These are phyloP conservation scores for Paracamarosporium sp. DNA, from an alignment of 2,329 filamentous ascomycete species.

Conservation along the genomic window DNA sequence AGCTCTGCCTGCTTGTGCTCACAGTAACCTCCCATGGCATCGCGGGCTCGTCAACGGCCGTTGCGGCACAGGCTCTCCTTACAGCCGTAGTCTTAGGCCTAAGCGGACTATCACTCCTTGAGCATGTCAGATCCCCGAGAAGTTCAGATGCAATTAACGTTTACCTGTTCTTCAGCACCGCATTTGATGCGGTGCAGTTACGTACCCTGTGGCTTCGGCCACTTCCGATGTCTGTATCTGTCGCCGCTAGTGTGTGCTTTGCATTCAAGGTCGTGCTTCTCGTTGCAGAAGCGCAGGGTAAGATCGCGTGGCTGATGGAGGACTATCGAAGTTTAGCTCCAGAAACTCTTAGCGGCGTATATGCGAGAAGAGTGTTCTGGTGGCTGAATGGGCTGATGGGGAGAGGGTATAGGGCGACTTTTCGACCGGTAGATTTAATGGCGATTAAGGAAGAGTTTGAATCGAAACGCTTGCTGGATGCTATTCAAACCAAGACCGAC, in stretches of 20 bases:
- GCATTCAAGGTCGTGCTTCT: slow-evolving; percentile 3
- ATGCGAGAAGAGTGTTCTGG: slow-evolving; percentile 8
- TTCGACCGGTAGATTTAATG: background rate
- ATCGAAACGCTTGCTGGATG: background rate
- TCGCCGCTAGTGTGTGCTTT: background rate
- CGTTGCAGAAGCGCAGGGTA: slow-evolving; percentile 7
- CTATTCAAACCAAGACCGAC: background rate
- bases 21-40: background rate
- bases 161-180: slow-evolving; percentile 12
- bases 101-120: slow-evolving; percentile 8
- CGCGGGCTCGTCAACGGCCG: background rate
- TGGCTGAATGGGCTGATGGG: slow-evolving; percentile 9
- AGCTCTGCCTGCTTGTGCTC: slow-evolving; percentile 5
- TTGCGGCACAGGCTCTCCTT: slow-evolving; percentile 2
- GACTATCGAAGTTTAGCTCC: slow-evolving; percentile 4
- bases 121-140: slow-evolving; percentile 7
- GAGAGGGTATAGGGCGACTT: background rate
- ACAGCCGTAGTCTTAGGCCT: slow-evolving; percentile 4
- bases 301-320: background rate
- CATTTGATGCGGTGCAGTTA: slow-evolving; percentile 13
- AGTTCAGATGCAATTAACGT: slow-evolving; percentile 13
- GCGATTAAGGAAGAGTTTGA: slow-evolving; percentile 8
- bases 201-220: slow-evolving; percentile 8
- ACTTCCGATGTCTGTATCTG: background rate
- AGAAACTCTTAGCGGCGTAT: slow-evolving; percentile 10